Percentiles rank a stretch among this genome's conserved stretches.
Evolutionary conservation across 768 basidiomycete species (phyloP).

Genomic region (Macrolepiota fuliginosa): DNA sequence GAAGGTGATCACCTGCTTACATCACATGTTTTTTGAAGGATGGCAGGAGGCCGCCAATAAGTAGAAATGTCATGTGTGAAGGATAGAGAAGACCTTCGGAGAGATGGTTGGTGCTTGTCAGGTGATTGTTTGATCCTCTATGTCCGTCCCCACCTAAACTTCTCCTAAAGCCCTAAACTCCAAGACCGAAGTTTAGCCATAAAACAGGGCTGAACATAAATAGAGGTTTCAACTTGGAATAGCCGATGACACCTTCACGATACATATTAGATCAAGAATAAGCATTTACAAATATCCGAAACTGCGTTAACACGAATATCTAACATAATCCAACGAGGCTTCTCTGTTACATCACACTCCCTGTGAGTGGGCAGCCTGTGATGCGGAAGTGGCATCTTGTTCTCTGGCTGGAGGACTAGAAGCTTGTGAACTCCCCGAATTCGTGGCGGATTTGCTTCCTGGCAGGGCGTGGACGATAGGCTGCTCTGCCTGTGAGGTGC

Average conservation of each 20-base stretch:
- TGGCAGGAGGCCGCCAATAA: not conserved
- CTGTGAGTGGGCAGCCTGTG: not conserved
- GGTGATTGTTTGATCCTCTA: not conserved
- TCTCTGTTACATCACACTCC: not conserved
- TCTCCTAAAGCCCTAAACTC: not conserved
- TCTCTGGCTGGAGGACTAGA: not conserved
- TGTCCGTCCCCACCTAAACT: not conserved
- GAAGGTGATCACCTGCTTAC: not conserved
- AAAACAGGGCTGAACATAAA: not conserved
- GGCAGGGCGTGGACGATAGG: not conserved
- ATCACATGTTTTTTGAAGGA: conserved; percentile 5
- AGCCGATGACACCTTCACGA: not conserved
- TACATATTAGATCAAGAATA: not conserved
- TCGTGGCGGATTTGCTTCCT: not conserved
- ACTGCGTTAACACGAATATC: not conserved
- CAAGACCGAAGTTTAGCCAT: conserved; percentile 7
- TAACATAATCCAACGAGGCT: not conserved
- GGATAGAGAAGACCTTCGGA: not conserved
- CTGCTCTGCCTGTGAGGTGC: not conserved
- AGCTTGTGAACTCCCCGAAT: not conserved
- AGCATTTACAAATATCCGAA: not conserved
- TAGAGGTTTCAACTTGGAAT: not conserved
- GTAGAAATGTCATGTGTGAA: not conserved
- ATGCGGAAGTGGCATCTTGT: not conserved
- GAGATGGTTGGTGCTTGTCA: not conserved